Conservation (phyloP, 176 grass and related monocot species). For the Lolium rigidum region DNA sequence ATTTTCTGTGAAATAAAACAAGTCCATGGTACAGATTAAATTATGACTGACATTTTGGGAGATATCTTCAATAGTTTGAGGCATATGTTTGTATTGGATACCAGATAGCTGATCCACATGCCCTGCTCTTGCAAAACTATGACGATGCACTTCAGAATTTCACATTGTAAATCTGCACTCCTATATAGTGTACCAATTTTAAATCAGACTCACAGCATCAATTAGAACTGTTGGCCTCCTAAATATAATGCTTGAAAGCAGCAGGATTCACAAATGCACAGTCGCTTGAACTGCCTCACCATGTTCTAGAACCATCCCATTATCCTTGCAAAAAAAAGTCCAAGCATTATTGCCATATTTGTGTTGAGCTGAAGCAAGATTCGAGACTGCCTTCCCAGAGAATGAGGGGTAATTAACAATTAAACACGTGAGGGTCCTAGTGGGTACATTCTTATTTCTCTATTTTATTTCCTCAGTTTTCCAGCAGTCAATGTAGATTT, state of each 20-base stretch:
- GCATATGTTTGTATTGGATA: background rate
- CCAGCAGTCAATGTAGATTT: background rate
- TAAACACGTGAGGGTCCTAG: no score
- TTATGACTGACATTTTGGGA: background rate
- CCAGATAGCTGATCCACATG: background rate
- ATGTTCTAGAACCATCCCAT: background rate
- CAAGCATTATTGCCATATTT: background rate
- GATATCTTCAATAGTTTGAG: slow-evolving; percentile 3
- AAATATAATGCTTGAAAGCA: background rate
- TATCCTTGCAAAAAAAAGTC: background rate
- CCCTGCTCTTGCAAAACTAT: background rate
- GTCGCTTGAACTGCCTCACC: background rate
- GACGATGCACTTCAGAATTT: background rate
- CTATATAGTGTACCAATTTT: background rate
- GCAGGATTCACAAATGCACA: background rate
- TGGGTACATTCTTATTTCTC: background rate
- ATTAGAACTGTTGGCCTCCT: background rate
- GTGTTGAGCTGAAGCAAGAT: background rate
- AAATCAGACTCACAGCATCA: background rate
- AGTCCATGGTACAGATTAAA: background rate
- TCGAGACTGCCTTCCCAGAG: no score
- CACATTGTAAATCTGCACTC: background rate
- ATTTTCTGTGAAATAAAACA: background rate
- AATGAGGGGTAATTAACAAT: no score
- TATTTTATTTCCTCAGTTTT: background rate